Evolutionary conservation across 2,329 filamentous ascomycete genomes (phyloP).

Genomic region (Sporothrix globosa): DNA sequence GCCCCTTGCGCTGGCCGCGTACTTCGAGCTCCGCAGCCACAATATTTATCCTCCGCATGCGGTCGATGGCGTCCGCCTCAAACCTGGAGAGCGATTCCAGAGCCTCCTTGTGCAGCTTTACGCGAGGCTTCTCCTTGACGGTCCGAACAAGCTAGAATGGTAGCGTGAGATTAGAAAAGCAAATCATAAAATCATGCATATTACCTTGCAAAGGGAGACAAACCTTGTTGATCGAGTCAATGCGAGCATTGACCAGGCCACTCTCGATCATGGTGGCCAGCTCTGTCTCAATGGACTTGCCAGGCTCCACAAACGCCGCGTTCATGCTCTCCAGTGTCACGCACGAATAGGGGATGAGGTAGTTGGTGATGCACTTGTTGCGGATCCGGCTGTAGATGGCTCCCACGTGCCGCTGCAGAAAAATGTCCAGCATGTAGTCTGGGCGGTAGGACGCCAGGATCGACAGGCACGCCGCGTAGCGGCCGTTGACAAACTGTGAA

Average conservation of each 20-base stretch:
- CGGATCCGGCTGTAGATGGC: constrained; percentile 75
- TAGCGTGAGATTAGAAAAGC: background rate
- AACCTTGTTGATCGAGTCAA: constrained; percentile 81
- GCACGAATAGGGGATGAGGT: constrained; percentile 85
- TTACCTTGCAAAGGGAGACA: constrained; percentile 1
- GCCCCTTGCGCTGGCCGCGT: constrained; percentile 42
- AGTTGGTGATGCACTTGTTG: constrained; percentile 90
- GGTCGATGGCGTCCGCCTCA: constrained; percentile 73
- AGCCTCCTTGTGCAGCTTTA: constrained; percentile 69
- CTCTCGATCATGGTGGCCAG: constrained; percentile 76
- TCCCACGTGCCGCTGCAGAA: constrained; percentile 74
- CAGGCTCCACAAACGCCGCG: constrained; percentile 69
- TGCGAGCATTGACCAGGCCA: constrained; percentile 72
- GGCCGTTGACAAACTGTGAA: constrained; percentile 82
- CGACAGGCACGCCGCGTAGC: constrained; percentile 82
- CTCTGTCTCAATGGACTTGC: constrained; percentile 70
- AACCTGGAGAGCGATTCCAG: constrained; percentile 71
- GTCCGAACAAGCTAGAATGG: constrained; percentile 68
- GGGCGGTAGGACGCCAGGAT: constrained; percentile 79
- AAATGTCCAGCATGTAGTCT: constrained; percentile 89
- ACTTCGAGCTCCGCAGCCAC: constrained; percentile 75
- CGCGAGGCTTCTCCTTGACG: constrained; percentile 66
- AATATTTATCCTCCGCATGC: constrained; percentile 77
- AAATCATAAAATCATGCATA: background rate
- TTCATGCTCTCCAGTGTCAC: constrained; percentile 81